phyloP scores from a whole-genome alignment of 768 basidiomycete genomes.

The Coprinopsis cinerea region DNA sequence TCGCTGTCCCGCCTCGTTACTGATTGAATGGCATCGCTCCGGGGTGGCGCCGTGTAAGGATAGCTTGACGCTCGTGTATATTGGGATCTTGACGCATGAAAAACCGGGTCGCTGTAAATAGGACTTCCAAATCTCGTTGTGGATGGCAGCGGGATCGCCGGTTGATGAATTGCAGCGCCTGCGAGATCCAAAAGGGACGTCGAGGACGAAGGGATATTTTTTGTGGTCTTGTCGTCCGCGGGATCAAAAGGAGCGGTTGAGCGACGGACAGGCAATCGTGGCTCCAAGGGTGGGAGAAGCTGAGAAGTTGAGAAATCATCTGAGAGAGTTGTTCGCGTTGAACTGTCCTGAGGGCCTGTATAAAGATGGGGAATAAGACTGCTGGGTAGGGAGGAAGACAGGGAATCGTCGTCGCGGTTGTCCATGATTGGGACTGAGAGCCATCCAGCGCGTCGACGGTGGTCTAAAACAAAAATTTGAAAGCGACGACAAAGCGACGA shows the following conservation, averaged over 20 bases:
- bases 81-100: constrained; percentile 22
- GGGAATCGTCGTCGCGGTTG: constrained; percentile 13
- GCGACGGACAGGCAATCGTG: constrained; percentile 10
- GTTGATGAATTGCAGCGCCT: constrained; percentile 11
- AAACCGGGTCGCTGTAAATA: constrained; percentile 26
- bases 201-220: constrained; percentile 3
- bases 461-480: constrained; percentile 16
- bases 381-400: constrained; percentile 43
- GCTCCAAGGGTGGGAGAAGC: constrained; percentile 10
- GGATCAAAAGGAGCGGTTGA: background rate
- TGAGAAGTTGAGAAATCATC: background rate
- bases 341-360: constrained; percentile 28
- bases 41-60: constrained; percentile 13
- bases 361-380: constrained; percentile 46
- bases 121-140: constrained; percentile 23
- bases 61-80: constrained; percentile 17
- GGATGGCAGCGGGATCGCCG: constrained; percentile 10
- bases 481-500: constrained; percentile 14
- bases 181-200: constrained; percentile 13
- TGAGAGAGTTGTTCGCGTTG: constrained; percentile 21
- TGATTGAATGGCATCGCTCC: constrained; percentile 13
- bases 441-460: constrained; percentile 8
- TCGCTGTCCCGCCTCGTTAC: constrained; percentile 38
- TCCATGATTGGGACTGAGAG: constrained; percentile 15
- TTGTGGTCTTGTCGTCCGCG: background rate